A percentile compares a stretch with the other conserved stretches of the same genome.
Conservation (phyloP, 2,329 filamentous ascomycete genomes). For the Ploettnerulaceae sp. region DNA sequence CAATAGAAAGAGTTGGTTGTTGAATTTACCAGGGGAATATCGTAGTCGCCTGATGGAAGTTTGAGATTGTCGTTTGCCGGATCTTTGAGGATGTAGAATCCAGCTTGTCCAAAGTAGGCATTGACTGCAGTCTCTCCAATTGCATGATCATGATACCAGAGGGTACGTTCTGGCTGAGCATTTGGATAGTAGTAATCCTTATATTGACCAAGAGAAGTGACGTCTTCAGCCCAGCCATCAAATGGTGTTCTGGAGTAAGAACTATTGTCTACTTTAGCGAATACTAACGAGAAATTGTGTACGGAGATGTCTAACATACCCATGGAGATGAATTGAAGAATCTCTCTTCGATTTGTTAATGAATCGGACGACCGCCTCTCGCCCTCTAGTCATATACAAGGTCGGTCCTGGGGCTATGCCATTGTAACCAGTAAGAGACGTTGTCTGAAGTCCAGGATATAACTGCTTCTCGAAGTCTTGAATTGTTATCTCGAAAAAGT, state of each 20-base stretch:
- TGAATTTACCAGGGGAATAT: conserved; percentile 40
- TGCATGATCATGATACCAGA: conserved; percentile 52
- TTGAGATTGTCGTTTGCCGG: conserved; percentile 41
- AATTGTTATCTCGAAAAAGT: conserved; percentile 44
- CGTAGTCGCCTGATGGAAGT: conserved; percentile 47
- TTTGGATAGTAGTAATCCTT: conserved; percentile 63
- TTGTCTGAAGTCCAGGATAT: conserved; percentile 39
- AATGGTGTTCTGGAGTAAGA: conserved; percentile 42
- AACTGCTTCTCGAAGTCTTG: conserved; percentile 38
- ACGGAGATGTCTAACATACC: conserved; percentile 34
- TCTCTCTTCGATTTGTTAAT: conserved; percentile 37
- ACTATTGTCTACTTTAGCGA: background rate
- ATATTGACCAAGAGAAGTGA: conserved; percentile 47
- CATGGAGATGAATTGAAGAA: conserved; percentile 33
- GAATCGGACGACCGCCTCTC: conserved; percentile 50
- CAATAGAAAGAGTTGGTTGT: no score
- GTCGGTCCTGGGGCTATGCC: conserved; percentile 51
- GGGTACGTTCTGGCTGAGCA: conserved; percentile 44
- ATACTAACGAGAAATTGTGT: background rate
- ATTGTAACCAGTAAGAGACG: conserved; percentile 47
- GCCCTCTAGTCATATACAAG: conserved; percentile 39
- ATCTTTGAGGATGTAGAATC: conserved; percentile 51
- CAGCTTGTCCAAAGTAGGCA: conserved; percentile 52
- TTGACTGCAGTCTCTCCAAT: conserved; percentile 45
- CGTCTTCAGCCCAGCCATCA: conserved; percentile 52